These are phyloP conservation scores for Avicennia marina DNA, from an alignment of 257 asterid species.

Conservation along the genomic window DNA sequence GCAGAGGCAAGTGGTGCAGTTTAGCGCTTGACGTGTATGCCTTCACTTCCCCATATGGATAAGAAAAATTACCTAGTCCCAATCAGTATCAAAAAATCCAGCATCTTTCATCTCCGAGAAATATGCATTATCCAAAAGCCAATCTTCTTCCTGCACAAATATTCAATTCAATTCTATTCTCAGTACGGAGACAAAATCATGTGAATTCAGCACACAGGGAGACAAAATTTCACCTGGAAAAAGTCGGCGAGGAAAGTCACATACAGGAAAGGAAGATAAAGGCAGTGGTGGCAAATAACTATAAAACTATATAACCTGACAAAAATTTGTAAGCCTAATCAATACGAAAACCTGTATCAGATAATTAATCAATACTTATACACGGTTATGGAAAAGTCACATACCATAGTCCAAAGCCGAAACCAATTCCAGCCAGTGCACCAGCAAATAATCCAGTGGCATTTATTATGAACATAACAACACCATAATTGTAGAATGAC, in stretches of 20 bases:
- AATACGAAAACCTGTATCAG: too few relatives aligned
- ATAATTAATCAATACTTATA: too few relatives aligned
- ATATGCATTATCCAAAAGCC: conserved; percentile 63
- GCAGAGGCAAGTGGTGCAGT: too few relatives aligned
- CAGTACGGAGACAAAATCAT: too few relatives aligned
- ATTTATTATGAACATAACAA: conserved; percentile 57
- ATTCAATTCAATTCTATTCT: background rate
- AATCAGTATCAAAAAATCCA: conserved; percentile 60
- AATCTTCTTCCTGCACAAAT: conserved; percentile 66
- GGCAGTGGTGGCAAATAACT: conserved; percentile 44
- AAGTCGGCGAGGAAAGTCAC: conserved; percentile 55
- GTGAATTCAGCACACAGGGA: background rate
- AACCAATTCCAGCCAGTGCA: conserved; percentile 68
- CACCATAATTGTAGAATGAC: conserved; percentile 81
- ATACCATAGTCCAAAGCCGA: conserved; percentile 75
- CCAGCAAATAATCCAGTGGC: conserved; percentile 47
- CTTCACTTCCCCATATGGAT: too few relatives aligned
- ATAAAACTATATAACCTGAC: conserved; percentile 50
- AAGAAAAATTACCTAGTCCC: conserved; percentile 56
- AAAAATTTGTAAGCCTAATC: background rate
- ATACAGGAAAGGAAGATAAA: conserved; percentile 56
- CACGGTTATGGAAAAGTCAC: too few relatives aligned
- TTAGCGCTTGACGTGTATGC: too few relatives aligned
- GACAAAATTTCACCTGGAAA: conserved; percentile 41
- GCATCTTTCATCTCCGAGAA: conserved; percentile 78